Conservation (phyloP, 2,329 filamentous ascomycete genomes). For the Apiospora saccharicola region DNA sequence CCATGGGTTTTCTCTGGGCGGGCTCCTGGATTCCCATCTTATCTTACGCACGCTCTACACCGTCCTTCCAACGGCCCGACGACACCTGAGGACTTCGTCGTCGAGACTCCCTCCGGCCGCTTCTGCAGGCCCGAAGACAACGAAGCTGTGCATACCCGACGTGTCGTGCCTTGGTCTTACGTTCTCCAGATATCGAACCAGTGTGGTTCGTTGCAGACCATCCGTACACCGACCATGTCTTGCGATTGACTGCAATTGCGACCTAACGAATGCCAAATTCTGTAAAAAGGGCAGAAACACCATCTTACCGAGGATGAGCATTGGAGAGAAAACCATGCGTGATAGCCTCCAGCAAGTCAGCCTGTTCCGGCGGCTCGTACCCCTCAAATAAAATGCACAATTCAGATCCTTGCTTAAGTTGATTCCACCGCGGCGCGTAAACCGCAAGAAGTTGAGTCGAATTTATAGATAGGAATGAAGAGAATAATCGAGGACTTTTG, state of each 20-base stretch:
- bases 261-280: neutral
- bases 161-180: conserved; percentile 11
- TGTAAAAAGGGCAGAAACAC: neutral
- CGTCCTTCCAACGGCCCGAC: conserved; percentile 1
- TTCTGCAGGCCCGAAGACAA: conserved; percentile 11
- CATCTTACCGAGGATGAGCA: conserved; percentile 5
- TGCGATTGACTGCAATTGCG: neutral
- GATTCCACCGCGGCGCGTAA: too few species aligned
- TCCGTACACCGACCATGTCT: neutral
- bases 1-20: conserved; percentile 11
- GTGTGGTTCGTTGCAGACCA: neutral
- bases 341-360: neutral
- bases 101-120: neutral
- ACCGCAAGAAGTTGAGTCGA: too few species aligned
- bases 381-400: too few species aligned
- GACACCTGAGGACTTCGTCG: neutral
- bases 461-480: too few species aligned
- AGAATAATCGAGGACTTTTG: too few species aligned
- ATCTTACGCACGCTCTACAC: neutral
- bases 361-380: neutral
- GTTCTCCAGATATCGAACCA: neutral
- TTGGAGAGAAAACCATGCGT: neutral
- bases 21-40: conserved; percentile 1
- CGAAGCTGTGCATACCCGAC: neutral
- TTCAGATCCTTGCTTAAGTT: too few species aligned